Conservation (phyloP, 495 filamentous ascomycete genomes). For the Talaromyces trachyspermus region DNA sequence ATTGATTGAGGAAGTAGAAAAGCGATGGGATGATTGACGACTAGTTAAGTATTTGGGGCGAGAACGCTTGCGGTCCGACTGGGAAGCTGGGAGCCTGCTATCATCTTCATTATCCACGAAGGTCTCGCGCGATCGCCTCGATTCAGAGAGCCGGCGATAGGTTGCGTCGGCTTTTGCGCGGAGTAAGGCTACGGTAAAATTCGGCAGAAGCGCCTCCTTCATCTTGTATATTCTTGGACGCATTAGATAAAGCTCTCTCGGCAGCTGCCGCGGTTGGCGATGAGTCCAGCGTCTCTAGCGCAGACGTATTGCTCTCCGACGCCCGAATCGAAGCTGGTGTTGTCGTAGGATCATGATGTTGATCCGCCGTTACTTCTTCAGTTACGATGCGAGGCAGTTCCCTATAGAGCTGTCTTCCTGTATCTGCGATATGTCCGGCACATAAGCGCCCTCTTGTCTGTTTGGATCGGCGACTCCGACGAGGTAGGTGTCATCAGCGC, state of each 20-base stretch:
- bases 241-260: slow-evolving; percentile 44
- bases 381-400: slow-evolving; percentile 32
- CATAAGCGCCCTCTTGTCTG: not conserved
- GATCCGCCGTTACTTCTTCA: slow-evolving; percentile 19
- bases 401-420: slow-evolving; percentile 10
- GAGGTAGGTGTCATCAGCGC: slow-evolving; percentile 37
- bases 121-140: slow-evolving; percentile 27
- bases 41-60: slow-evolving; percentile 68
- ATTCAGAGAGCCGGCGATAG: slow-evolving; percentile 7
- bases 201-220: slow-evolving; percentile 7
- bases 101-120: slow-evolving; percentile 18
- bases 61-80: slow-evolving; percentile 33
- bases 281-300: slow-evolving; percentile 53
- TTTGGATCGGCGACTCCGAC: slow-evolving; percentile 23
- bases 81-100: slow-evolving; percentile 17
- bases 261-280: slow-evolving; percentile 61
- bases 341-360: slow-evolving; percentile 15
- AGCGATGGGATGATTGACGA: slow-evolving; percentile 68
- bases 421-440: not conserved
- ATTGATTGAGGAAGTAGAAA: slow-evolving; percentile 67
- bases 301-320: slow-evolving; percentile 41
- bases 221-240: slow-evolving; percentile 24
- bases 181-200: not conserved
- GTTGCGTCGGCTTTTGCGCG: slow-evolving; percentile 6
- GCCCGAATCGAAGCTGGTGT: slow-evolving; percentile 17